Conservation (phyloP, 345 rosid species). For the Eucalyptus paniculata region DNA sequence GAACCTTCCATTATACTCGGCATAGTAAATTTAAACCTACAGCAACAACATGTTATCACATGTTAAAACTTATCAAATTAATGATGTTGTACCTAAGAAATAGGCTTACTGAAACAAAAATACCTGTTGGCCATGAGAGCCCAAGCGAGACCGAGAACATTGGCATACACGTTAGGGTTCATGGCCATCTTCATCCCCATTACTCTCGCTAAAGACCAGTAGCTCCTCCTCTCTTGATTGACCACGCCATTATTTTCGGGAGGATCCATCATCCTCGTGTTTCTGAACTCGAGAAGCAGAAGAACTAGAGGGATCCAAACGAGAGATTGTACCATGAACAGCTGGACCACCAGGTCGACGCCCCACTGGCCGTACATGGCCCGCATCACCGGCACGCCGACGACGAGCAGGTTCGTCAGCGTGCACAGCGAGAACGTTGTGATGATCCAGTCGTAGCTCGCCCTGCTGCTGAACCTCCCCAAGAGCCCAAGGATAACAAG, state of each 20-base stretch:
- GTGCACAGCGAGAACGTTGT: no score
- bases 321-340: conserved; percentile 59
- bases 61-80: background rate
- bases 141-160: background rate
- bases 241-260: background rate
- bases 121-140: conserved; percentile 23
- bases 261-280: background rate
- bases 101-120: no score
- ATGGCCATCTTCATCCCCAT: conserved; percentile 21
- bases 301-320: conserved; percentile 65
- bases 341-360: conserved; percentile 74
- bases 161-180: conserved; percentile 28
- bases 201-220: background rate
- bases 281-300: conserved; percentile 53
- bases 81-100: no score
- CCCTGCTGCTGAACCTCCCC: no score
- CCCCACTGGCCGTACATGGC: conserved; percentile 79
- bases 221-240: no score
- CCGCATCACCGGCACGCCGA: background rate
- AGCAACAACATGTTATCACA: background rate
- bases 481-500: no score
- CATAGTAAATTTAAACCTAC: background rate
- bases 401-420: no score
- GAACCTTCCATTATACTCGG: conserved; percentile 45
- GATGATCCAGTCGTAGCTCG: no score